Conservation (phyloP, 306 rosid genomes). For the Cucumis cinereus region DNA sequence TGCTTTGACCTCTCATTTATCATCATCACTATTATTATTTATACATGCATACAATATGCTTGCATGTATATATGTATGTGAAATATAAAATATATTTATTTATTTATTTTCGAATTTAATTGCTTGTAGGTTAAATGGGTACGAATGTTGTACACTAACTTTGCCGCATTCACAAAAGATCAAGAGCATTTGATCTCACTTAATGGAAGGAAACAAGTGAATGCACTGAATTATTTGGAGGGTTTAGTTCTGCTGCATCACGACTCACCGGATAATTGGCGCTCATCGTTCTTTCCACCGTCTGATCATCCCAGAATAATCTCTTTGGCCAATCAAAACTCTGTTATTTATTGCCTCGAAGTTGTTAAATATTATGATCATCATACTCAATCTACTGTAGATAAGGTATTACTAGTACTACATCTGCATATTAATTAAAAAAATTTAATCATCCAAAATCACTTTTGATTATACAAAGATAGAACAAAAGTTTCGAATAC, state of each 20-base stretch:
- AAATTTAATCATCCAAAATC: too few species aligned
- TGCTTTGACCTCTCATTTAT: background rate
- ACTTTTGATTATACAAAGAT: too few species aligned
- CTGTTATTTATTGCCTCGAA: slow-evolving; percentile 60
- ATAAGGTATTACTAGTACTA: slow-evolving; percentile 24
- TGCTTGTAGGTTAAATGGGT: slow-evolving; percentile 54
- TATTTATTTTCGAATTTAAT: background rate
- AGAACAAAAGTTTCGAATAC: too few species aligned
- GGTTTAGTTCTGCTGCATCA: slow-evolving; percentile 63
- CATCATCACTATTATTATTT: background rate
- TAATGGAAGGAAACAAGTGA: slow-evolving; percentile 14
- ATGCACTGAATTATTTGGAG: slow-evolving; percentile 60
- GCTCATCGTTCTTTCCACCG: slow-evolving; percentile 80
- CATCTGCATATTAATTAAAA: too few species aligned
- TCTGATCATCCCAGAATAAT: slow-evolving; percentile 49
- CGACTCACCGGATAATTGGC: slow-evolving; percentile 64
- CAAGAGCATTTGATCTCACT: slow-evolving; percentile 53
- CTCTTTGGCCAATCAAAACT: slow-evolving; percentile 27
- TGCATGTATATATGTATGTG: background rate
- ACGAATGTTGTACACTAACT: slow-evolving; percentile 42
- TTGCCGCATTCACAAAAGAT: slow-evolving; percentile 39
- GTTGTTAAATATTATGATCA: slow-evolving; percentile 55
- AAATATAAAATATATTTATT: background rate
- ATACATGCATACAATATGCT: background rate
- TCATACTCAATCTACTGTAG: slow-evolving; percentile 15